Base-by-base conservation (phyloP, 768 basidiomycete genomes). In the Tulasnella sp. region DNA sequence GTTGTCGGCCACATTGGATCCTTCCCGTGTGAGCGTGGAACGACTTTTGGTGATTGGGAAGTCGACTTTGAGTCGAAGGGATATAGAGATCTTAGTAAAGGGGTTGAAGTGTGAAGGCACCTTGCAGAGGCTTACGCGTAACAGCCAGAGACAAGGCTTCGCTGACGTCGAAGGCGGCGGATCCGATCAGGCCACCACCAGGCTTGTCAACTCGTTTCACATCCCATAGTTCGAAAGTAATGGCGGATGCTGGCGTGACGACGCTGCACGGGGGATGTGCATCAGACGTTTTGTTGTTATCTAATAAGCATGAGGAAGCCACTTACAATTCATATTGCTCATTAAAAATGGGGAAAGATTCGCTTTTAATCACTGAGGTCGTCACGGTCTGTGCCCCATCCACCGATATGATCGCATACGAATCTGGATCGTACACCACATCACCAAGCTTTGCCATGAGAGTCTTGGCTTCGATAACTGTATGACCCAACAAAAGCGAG, bases 341-440 rank as follows among this genome's bases (percentile, higher is more conserved):
- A 29, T 45, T 19, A 24, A 34, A 55, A 21, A 42, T 29, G 21
- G 53, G 51, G 38, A 27, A 34, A 10, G 38, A 43, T n/a, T 25
- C 43, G 21, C 30, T 55, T 29, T 55, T 21, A 10, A 4, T 30
- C 10, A 55, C 38, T 10, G 4, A 17, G 42, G 53, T 42, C 1
- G 53, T 55, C 21, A 22, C 24, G 30, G 22, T 22, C 22, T 41
- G 31, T 42, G 22, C 30, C 12, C 43, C 53, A 29, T 55, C 53
- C 9, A 55, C 53, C 1, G 38, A 55, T 21, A 29, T 27, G 15
- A 55, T 42, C 10, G 30, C 31, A 24, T 55, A 55, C 22, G 38
- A 27, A 17, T 55, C 53, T 11, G 53, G 53, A 22, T 55, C 41
- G 27, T 55, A 55, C 10, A 55, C 53, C 12, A 55, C 25, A 48